A percentile compares a stretch with the other conserved stretches of the same genome.
phyloP scores from a whole-genome alignment of 768 basidiomycete species.

The Leccinum subtestaceum region DNA sequence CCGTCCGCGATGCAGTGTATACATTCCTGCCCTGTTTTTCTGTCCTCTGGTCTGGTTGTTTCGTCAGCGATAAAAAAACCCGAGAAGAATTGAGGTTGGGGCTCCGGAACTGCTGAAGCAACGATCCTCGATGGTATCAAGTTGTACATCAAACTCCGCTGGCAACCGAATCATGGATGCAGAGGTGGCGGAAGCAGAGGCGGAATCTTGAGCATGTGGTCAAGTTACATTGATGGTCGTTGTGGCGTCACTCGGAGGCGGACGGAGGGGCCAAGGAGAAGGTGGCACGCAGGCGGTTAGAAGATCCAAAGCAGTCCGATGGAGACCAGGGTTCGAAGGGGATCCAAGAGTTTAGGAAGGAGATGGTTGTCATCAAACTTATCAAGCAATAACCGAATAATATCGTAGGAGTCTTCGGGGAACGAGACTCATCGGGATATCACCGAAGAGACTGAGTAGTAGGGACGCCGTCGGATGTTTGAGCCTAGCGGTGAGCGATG shows the following conservation, averaged over 20 bases:
- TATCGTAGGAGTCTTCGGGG: neutral
- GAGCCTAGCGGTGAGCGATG: no score
- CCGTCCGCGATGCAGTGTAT: no score
- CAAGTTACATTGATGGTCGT: neutral
- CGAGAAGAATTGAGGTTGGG: no score
- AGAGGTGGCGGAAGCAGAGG: neutral
- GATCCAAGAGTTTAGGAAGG: neutral
- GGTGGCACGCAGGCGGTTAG: neutral
- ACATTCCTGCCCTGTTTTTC: no score
- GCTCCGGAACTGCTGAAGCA: no score
- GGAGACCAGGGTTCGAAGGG: neutral
- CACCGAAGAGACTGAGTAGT: no score
- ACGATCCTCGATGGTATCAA: no score
- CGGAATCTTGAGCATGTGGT: neutral
- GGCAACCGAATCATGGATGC: neutral
- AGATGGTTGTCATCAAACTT: neutral
- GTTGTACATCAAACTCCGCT: neutral
- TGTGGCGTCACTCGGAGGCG: neutral
- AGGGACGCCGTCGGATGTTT: no score
- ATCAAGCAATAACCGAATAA: neutral
- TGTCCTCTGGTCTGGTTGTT: neutral
- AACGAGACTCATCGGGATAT: neutral
- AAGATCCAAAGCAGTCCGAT: neutral
- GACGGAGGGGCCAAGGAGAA: neutral
- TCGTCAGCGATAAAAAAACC: no score